These are phyloP conservation scores for Pelargonium exstipulatum DNA, from an alignment of 441 rosid species.

Conservation along the genomic window DNA sequence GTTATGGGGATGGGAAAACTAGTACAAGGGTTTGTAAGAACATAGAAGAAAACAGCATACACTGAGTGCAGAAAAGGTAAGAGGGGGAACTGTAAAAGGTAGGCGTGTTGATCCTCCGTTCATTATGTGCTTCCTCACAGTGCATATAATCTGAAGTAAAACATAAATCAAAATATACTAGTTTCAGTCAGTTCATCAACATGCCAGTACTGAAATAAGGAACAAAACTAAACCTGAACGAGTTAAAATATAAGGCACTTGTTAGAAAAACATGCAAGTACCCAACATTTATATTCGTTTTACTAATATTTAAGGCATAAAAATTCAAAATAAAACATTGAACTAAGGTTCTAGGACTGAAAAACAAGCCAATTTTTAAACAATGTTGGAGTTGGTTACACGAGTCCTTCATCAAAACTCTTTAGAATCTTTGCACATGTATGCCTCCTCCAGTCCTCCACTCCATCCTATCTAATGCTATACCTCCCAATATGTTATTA, in stretches of 20 bases:
- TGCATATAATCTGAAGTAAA: conserved; percentile 47
- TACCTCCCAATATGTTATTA: too few species aligned
- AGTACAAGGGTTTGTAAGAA: background rate
- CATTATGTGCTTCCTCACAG: conserved; percentile 52
- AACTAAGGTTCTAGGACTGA: background rate
- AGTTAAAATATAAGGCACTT: background rate
- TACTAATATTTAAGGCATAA: background rate
- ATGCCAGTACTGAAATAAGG: conserved; percentile 14
- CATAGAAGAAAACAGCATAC: conserved; percentile 29
- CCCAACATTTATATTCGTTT: background rate
- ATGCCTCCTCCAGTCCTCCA: too few species aligned
- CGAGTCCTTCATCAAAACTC: too few species aligned
- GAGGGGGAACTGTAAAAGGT: conserved; percentile 52
- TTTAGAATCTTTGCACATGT: too few species aligned
- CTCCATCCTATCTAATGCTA: too few species aligned
- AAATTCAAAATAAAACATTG: background rate
- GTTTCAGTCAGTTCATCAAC: background rate
- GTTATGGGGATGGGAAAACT: conserved; percentile 1
- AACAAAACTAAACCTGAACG: conserved; percentile 11
- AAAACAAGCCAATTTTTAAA: background rate
- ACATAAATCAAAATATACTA: conserved; percentile 8
- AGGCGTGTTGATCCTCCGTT: conserved; percentile 52
- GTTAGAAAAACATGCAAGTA: background rate
- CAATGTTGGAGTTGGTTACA: background rate
- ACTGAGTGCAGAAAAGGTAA: conserved; percentile 53